Conservation (phyloP, 2,329 filamentous ascomycete genomes). For the Knoxdaviesia proteae region DNA sequence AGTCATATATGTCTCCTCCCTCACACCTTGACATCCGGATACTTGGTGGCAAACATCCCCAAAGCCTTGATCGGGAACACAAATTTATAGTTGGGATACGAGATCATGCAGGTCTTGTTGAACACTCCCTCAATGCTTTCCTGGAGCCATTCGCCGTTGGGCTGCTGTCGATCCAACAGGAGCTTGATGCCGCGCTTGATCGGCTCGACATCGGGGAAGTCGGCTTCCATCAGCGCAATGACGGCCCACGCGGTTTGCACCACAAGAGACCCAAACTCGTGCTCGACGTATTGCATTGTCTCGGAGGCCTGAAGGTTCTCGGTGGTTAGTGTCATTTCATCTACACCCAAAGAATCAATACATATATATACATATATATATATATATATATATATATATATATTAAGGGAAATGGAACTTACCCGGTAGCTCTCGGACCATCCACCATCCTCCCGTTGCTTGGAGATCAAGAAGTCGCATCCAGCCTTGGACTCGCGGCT, state of each 20-base stretch:
- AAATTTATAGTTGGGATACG: conserved; percentile 98
- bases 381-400: conserved; percentile 1
- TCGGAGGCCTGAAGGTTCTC: conserved; percentile 43
- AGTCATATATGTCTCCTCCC: too few relatives aligned
- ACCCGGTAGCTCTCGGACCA: conserved; percentile 90
- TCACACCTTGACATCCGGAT: conserved; percentile 39
- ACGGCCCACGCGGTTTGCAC: conserved; percentile 88
- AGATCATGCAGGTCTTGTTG: conserved; percentile 98
- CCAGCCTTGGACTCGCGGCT: conserved; percentile 50
- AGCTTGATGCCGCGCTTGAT: conserved; percentile 57
- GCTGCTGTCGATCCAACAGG: conserved; percentile 66
- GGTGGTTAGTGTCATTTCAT: conserved; percentile 1
- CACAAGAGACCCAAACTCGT: conserved; percentile 58
- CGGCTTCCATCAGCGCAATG: conserved; percentile 63
- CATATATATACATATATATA: too few relatives aligned
- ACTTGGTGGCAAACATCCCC: conserved; percentile 64
- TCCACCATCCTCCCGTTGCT: conserved; percentile 74
- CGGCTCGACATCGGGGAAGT: conserved; percentile 54
- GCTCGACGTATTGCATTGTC: conserved; percentile 52
- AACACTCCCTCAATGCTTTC: conserved; percentile 96
- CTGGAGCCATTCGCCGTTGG: conserved; percentile 85
- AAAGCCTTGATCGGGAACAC: conserved; percentile 85
- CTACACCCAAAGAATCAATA: background rate
- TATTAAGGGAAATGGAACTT: conserved; percentile 7
- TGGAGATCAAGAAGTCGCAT: conserved; percentile 69